A percentile compares a stretch with the other conserved stretches of the same genome.
phyloP scores from a whole-genome alignment of 2,329 filamentous ascomycete species.

The Apiospora hydei region DNA sequence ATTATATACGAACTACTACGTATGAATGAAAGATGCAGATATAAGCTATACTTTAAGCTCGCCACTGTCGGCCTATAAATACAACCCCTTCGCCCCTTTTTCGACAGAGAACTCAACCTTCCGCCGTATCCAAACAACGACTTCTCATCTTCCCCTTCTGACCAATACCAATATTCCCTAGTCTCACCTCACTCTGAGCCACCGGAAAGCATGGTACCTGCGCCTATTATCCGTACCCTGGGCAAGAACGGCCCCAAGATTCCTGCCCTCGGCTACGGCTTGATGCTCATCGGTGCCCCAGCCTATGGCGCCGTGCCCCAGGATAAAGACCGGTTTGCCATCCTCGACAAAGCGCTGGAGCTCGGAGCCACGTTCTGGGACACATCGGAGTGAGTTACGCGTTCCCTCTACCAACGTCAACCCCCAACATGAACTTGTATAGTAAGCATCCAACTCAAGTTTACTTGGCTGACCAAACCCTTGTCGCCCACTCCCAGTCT shows the following conservation, averaged over 20 bases:
- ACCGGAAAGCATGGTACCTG: not conserved
- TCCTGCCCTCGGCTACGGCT: conserved; percentile 36
- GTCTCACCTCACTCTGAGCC: no score
- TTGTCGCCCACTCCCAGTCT: conserved; percentile 31
- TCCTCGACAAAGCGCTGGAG: conserved; percentile 39
- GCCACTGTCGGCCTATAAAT: not conserved
- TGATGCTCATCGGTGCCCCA: conserved; percentile 37
- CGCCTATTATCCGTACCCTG: conserved; percentile 22
- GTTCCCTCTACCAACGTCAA: not conserved
- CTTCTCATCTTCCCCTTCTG: not conserved
- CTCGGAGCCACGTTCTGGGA: conserved; percentile 57
- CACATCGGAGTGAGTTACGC: conserved; percentile 35
- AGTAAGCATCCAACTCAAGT: not conserved
- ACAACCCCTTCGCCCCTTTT: not conserved
- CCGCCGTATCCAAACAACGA: not conserved
- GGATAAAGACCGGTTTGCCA: conserved; percentile 34
- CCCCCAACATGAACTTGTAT: no score
- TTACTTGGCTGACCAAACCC: no score
- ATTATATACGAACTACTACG: not conserved
- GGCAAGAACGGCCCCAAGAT: conserved; percentile 36
- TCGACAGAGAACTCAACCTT: not conserved
- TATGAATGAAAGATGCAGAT: not conserved
- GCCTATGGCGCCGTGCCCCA: conserved; percentile 31
- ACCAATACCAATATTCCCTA: not conserved
- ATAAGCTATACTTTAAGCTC: not conserved